Evolutionary conservation across 108 stramenopile species (phyloP), one percentile per base, ranked within the genome.

Genomic region (Aurantiochytrium sp.): DNA sequence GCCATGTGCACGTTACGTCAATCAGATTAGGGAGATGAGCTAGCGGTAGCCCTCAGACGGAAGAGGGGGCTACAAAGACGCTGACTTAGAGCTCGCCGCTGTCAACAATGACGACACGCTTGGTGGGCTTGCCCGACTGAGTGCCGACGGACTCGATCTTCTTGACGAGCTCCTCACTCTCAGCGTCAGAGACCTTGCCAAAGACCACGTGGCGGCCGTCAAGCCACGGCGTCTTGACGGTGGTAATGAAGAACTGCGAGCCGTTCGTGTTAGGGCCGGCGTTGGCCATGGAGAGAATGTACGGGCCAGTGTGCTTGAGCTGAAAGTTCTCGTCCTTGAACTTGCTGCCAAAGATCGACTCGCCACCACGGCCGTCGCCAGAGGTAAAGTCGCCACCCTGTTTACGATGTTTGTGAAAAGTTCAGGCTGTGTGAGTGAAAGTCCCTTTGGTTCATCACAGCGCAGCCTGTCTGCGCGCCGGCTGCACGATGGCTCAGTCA

Each of bases 321-420:
- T 92, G 87, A 93, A 98, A 98, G 89, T 98, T 96, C 90, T 97
- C 97, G 90, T 98, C 99, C 57, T 98, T 95, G 91, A 99, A 99
- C 59, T 94, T 92, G 53, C 94, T 90, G 44, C 93, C 93, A 64
- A 92, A 97, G 73, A 98, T 98, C n/a, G 96, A 95, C 89, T 97
- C 95, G 51, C 96, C 97, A 35, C 96, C 95, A 8, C 96, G 96
- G 60, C 98, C 98, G 89, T 97, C 96, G 58, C 96, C 94, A 23
- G 89, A 57, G 59, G 87, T 60, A 25, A 89, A 89, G 44, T 89
- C 89, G 35, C 97, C 97, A n/a, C 96, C 96, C 89, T 97, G 96
- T 88, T 95, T 95, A 97, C 97, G 97, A 92, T 96, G 96, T 73
- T 94, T 95, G 58, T 88, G 89, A 72, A 98, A 97, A 59, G 97